A percentile compares a stretch with the other conserved stretches of the same genome.
phyloP scores from a whole-genome alignment of 768 basidiomycete species.

The Mrakia hoshinonis region DNA sequence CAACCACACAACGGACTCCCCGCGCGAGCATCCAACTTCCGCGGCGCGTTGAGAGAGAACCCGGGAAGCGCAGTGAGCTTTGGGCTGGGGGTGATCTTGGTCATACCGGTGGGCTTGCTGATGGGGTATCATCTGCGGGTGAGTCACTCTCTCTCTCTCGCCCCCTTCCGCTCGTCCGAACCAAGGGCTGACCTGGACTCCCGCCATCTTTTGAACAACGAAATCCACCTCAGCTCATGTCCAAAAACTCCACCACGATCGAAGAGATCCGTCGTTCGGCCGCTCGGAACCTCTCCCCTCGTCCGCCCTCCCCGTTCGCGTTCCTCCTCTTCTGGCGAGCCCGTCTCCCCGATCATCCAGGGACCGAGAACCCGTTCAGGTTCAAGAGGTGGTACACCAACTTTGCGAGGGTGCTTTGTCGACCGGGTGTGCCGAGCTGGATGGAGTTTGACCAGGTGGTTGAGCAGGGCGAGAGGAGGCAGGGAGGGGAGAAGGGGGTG shows the following conservation, averaged over 20 bases:
- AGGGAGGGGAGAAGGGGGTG: background rate
- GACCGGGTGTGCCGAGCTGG: constrained; percentile 75
- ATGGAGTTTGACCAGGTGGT: constrained; percentile 14
- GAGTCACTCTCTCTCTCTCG: constrained; percentile 39
- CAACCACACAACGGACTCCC: constrained; percentile 42
- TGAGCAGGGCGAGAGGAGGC: background rate
- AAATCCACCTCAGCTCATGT: constrained; percentile 55
- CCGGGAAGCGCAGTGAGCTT: constrained; percentile 77
- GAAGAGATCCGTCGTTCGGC: constrained; percentile 51
- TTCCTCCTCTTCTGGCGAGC: constrained; percentile 32
- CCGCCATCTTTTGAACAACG: background rate
- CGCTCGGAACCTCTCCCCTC: constrained; percentile 69
- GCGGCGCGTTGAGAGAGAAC: constrained; percentile 47
- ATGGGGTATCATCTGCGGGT: constrained; percentile 79
- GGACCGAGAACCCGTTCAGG: constrained; percentile 66
- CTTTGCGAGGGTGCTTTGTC: constrained; percentile 63
- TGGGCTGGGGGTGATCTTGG: constrained; percentile 56
- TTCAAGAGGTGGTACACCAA: constrained; percentile 69
- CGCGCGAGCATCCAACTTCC: constrained; percentile 40
- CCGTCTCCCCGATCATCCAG: background rate
- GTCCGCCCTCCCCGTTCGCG: constrained; percentile 55
- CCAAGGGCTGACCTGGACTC: constrained; percentile 9
- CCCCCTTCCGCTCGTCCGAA: background rate
- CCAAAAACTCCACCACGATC: constrained; percentile 88
- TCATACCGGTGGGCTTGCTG: constrained; percentile 76